Evolutionary conservation across 2,329 filamentous ascomycete genomes (phyloP).

Genomic region (Teratosphaeria epicoccoides): DNA sequence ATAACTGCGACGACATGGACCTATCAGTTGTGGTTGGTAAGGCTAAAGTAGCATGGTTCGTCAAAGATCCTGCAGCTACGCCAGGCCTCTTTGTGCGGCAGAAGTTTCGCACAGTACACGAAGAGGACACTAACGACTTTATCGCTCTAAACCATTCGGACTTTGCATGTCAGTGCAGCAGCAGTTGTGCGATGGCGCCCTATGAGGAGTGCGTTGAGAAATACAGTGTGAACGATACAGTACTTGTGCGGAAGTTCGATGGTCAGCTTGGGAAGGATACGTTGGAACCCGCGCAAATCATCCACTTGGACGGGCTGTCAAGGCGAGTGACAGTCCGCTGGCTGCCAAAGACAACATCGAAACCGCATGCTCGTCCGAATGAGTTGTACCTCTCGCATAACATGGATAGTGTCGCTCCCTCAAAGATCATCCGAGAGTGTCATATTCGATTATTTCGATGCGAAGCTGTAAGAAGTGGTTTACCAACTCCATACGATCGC

Average conservation of each 20-base stretch:
- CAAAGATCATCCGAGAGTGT: slow-evolving; percentile 46
- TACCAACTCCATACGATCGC: slow-evolving; percentile 55
- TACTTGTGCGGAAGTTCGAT: slow-evolving; percentile 37
- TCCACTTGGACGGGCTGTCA: slow-evolving; percentile 31
- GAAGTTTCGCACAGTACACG: slow-evolving; percentile 47
- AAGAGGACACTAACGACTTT: slow-evolving; percentile 45
- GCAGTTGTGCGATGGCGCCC: slow-evolving; percentile 4
- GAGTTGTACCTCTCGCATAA: slow-evolving; percentile 48
- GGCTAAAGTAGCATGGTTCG: slow-evolving; percentile 49
- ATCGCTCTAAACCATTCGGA: slow-evolving; percentile 47
- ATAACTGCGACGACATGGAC: slow-evolving; percentile 49
- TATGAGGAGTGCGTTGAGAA: slow-evolving; percentile 10
- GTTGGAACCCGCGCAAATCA: slow-evolving; percentile 54
- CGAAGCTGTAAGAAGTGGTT: slow-evolving; percentile 7
- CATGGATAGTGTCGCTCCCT: slow-evolving; percentile 27
- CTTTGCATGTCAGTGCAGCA: slow-evolving; percentile 40
- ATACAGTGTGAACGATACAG: slow-evolving; percentile 48
- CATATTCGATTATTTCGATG: slow-evolving; percentile 46
- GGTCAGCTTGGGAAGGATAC: slow-evolving; percentile 12
- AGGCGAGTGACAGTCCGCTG: slow-evolving; percentile 9
- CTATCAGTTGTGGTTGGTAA: slow-evolving; percentile 47
- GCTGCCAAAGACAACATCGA: slow-evolving; percentile 4
- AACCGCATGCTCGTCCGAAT: slow-evolving; percentile 36
- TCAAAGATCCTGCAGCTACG: slow-evolving; percentile 36
- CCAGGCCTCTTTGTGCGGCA: slow-evolving; percentile 59